Evolutionary conservation across 2,329 filamentous ascomycete genomes (phyloP).

Genomic region (Aureobasidium sp.): DNA sequence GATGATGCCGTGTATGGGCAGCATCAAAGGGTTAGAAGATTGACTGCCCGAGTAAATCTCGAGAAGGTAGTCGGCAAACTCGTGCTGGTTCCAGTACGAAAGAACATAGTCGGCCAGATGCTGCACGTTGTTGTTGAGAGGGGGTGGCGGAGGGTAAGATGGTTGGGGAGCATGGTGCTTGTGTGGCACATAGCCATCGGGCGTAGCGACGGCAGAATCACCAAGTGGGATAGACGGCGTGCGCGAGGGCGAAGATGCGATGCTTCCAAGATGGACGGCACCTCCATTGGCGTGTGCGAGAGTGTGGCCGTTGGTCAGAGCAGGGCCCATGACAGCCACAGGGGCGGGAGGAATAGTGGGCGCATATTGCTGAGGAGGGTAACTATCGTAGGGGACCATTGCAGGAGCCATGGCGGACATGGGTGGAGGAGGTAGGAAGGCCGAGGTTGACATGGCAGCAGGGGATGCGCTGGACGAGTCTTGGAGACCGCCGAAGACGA

Average conservation of each 20-base stretch:
- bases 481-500: constrained; percentile 26
- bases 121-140: background rate
- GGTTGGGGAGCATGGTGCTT: constrained; percentile 18
- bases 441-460: constrained; percentile 6
- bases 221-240: background rate
- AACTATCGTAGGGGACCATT: background rate
- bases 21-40: background rate
- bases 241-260: constrained; percentile 1
- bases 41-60: constrained; percentile 5
- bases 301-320: background rate
- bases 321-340: background rate
- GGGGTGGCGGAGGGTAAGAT: constrained; percentile 21
- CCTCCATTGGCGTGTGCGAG: background rate
- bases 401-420: background rate
- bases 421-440: background rate
- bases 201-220: background rate
- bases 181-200: background rate
- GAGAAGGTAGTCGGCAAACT: constrained; percentile 16
- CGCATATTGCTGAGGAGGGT: background rate
- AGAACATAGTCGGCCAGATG: constrained; percentile 12
- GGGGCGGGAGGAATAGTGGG: background rate
- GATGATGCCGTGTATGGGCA: constrained; percentile 13
- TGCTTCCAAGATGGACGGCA: background rate
- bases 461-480: constrained; percentile 28
- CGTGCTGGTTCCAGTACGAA: constrained; percentile 10